Percentiles rank a stretch among this genome's conserved stretches.
phyloP scores from a whole-genome alignment of 768 basidiomycete species.

The Pleurotus tuoliensis region DNA sequence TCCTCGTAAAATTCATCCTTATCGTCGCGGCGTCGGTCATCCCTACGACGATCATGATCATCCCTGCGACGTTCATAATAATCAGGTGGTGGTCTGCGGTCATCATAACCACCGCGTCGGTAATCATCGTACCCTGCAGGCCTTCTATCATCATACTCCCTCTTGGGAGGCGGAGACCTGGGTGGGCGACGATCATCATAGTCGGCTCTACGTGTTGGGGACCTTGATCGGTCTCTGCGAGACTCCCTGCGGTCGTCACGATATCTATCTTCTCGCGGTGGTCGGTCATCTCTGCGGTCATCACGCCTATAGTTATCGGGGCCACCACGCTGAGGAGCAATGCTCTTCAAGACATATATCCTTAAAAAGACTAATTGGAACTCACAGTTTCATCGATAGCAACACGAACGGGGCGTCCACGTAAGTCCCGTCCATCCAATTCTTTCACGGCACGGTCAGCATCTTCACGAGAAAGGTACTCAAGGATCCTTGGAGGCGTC shows the following conservation, averaged over 20 bases:
- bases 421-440: conserved; percentile 82
- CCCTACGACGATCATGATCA: conserved; percentile 63
- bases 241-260: conserved; percentile 47
- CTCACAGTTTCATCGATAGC: conserved; percentile 59
- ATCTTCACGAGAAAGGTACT: conserved; percentile 85
- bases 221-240: conserved; percentile 81
- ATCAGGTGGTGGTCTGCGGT: conserved; percentile 79
- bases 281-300: conserved; percentile 60
- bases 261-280: conserved; percentile 52
- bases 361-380: conserved; percentile 2
- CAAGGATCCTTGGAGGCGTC: conserved; percentile 63
- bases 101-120: conserved; percentile 81
- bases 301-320: conserved; percentile 76
- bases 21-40: conserved; percentile 78
- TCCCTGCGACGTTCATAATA: conserved; percentile 89
- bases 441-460: conserved; percentile 91
- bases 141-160: conserved; percentile 82
- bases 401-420: conserved; percentile 77
- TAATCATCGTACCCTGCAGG: conserved; percentile 92
- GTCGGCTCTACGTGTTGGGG: conserved; percentile 63
- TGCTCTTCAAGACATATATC: conserved; percentile 9
- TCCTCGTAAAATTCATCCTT: conserved; percentile 82
- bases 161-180: conserved; percentile 78
- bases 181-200: conserved; percentile 69
- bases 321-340: conserved; percentile 48